Base-by-base conservation (phyloP, 441 rosid species). In the Breynia disticha region DNA sequence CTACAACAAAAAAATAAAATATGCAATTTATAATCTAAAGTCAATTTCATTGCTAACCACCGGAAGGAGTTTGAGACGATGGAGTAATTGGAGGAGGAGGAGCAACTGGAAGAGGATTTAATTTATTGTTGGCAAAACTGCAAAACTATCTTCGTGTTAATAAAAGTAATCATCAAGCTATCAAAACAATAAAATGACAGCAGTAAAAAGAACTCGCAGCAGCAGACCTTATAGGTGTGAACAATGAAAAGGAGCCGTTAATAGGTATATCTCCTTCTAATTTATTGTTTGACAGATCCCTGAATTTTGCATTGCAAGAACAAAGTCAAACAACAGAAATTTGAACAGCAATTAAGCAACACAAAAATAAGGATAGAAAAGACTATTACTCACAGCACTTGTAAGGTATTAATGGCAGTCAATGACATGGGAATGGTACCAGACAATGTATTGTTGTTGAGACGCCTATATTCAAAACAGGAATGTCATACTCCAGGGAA, bases 161-260 rank as follows among this genome's bases (percentile, higher is more conserved):
- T 52, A 56, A 59, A 62, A 22, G 39, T 49, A 3, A 59, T 56
- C 37, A 15, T 48, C 24, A 35, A 42, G 47, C 32, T 20, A 43
- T 22, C 50, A 59, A 12, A 47, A 43, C 56, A 55, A 20, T 46
- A 68, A 57, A 10, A 12, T 8, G 14, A 60, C 18, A 47, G 16
- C 24, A 17, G 21, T 5, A 58, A 48, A 43, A 46, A 32, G 61
- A 60, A 41, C 19, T 46, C 68, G 28, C 16, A 19, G 57, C 49
- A 60, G 56, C 20, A 50, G 65, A 87, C 98, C 98, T 85, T 59
- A 80, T 72, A 32, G 87, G 77, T 66, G 93, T 85, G 63, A 87
- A 87, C 12, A 79, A 74, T 5, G 83, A 71, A 75, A 90, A 90
- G 58, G 98, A 90, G 63, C 98, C 98, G 63, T 80, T 77, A 50